Base-by-base conservation (phyloP, 2,329 filamentous ascomycete genomes). In the Ophidiomyces ophidiicola region DNA sequence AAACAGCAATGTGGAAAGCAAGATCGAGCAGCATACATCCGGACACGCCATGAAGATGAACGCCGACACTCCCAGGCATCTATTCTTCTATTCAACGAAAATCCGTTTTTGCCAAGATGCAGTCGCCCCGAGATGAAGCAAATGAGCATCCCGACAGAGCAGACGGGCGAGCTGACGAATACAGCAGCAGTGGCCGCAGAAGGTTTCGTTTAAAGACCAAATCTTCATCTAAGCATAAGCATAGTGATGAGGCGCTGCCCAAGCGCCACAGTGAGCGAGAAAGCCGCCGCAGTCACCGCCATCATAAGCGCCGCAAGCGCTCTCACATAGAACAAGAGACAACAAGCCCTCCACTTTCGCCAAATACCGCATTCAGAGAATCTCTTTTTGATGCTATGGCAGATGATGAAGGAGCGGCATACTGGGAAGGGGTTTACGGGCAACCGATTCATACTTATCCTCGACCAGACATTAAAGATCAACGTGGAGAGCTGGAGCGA, bases 361-460 rank as follows among this genome's bases (percentile, higher is more conserved):
- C 83, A 0, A 78, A 85, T 28, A 68, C 72, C 0, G 85, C 88
- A 1, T 98, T 98, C 58, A 79, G 84, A 20, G 84, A 93, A 59
- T 94, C 86, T 0, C 77, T 98, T 4, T 96, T 96, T 63, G 90
- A 98, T 59, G 90, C 90, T 21, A 80, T 98, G 61, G 88, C 86
- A 25, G 90, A 98, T 60, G 88, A 96, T 55, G 90, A 98, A 62
- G 90, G 88, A 32, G 90, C 90, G 1, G 74, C 78, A 5, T 98
- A 90, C 64, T 98, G 90, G 90, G 81, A 94, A 58, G 76, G 76
- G 11, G 83, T 98, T n/a, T 98, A 96, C 61, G 87, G 86, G 1
- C 88, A 96, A 57, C 88, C 90, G 0, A 81, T 96, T 35, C 86
- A 94, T 60, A 74, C 76, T 5, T 94, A 92, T 56, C 57, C 74